Base-by-base conservation (phyloP, 805 yeast species). In the Brettanomyces custersianus region DNA sequence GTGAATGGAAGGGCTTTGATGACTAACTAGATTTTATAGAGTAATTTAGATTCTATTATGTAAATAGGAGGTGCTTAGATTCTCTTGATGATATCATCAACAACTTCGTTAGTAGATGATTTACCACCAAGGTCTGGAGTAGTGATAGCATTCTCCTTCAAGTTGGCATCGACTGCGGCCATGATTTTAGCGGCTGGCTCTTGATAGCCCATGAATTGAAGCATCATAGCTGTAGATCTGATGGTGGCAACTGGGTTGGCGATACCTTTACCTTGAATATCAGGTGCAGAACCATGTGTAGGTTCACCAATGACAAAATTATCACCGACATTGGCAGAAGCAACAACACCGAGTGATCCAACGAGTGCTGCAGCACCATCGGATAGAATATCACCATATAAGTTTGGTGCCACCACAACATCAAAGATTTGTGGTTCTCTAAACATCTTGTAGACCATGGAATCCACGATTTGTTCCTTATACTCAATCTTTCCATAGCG, bases 221-320 rank as follows among this genome's bases (percentile, higher is more conserved):
- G 76, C 95, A 92, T 80, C 59, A 92, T 71, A 39, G 97, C 98
- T 40, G 96, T 80, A 21, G 98, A 92, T 67, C 98, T 80, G 58
- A 92, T 90, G 35, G 98, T 92, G 39, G 98, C 98, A 54, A 92
- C 79, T 46, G 98, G 98, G 73, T 90, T 90, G 36, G 96, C 74
- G 51, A 86, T 84, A 52, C 92, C 92, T 62, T 73, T 79, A 51
- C 98, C 98, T 59, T 88, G 95, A 48, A 92, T 92, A 61, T 92
- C 98, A 39, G 98, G 98, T 37, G 98, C 98, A 38, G 95, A 84
- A 43, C 98, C 98, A 65, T 92, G 98, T 59, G 96, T 88, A 57
- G 98, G 98, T 67, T 92, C 98, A 59, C 98, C 98, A 57, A 92
- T 86, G 44, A 94, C 96, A 57, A 92, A 90, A 58, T 71, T 65